A percentile compares a stretch with the other conserved stretches of the same genome.
phyloP scores from a whole-genome alignment of 2,329 filamentous ascomycete genomes.

The Penicillium thymicola region DNA sequence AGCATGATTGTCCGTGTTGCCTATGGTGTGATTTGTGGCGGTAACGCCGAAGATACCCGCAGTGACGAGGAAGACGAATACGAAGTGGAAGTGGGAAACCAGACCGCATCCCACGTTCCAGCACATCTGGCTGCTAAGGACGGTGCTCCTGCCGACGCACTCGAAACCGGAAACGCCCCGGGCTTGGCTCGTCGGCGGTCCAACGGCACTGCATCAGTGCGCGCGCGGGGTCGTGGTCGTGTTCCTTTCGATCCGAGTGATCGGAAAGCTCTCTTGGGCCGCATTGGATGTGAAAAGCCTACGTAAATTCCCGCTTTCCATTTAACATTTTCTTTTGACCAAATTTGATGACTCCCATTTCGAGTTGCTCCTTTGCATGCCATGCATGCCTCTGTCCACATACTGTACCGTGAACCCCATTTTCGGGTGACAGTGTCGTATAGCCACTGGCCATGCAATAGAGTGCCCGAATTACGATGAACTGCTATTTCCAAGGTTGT shows the following conservation, averaged over 20 bases:
- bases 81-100: constrained; percentile 31
- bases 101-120: constrained; percentile 26
- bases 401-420: not conserved
- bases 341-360: constrained; percentile 18
- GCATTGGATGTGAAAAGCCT: constrained; percentile 79
- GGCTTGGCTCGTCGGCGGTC: constrained; percentile 34
- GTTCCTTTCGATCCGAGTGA: constrained; percentile 42
- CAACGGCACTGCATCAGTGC: constrained; percentile 33
- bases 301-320: constrained; percentile 20
- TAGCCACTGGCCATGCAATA: constrained; percentile 7
- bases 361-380: constrained; percentile 15
- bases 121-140: constrained; percentile 24
- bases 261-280: constrained; percentile 70
- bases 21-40: constrained; percentile 67
- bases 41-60: constrained; percentile 79
- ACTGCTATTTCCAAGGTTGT: constrained; percentile 14
- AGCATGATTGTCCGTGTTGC: constrained; percentile 82
- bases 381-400: constrained; percentile 12
- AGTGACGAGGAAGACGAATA: constrained; percentile 72
- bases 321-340: constrained; percentile 1
- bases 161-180: constrained; percentile 26
- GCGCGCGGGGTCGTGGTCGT: constrained; percentile 37
- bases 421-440: not conserved
- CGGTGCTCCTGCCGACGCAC: constrained; percentile 18
- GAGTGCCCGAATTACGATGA: constrained; percentile 21